Percentiles rank a stretch among this genome's conserved stretches.
These are phyloP conservation scores for Solanum chaucha DNA, from an alignment of 257 asterid genomes.

Conservation along the genomic window DNA sequence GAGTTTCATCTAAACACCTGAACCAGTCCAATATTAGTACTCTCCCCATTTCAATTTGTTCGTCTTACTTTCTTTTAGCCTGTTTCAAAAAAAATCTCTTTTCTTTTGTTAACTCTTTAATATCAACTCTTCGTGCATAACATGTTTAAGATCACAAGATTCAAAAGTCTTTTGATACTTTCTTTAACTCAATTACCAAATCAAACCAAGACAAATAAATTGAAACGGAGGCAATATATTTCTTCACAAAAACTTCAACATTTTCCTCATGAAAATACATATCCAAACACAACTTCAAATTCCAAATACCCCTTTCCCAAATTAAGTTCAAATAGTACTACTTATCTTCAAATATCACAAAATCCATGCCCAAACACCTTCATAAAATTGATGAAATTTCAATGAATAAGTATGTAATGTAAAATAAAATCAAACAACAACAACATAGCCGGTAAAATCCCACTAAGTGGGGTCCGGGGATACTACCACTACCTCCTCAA, in stretches of 20 bases:
- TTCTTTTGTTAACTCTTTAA: not conserved
- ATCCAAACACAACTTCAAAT: not conserved
- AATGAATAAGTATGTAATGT: not conserved
- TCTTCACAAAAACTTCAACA: not conserved
- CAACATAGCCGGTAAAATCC: too few relatives aligned
- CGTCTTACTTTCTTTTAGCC: not conserved
- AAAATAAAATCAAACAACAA: not conserved
- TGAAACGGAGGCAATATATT: not conserved
- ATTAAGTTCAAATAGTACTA: not conserved
- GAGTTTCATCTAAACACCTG: too few relatives aligned
- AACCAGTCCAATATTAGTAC: too few relatives aligned
- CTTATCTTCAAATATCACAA: not conserved
- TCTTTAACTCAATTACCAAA: not conserved
- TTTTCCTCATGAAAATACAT: not conserved
- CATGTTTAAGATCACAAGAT: not conserved
- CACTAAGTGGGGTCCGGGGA: too few relatives aligned
- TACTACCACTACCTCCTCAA: not conserved
- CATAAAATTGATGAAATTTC: not conserved
- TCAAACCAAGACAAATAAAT: not conserved
- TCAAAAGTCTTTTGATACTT: too few relatives aligned
- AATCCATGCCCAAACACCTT: not conserved
- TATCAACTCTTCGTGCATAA: not conserved
- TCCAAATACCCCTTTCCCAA: not conserved
- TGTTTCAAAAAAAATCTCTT: too few relatives aligned
- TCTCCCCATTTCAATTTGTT: not conserved